A percentile compares a stretch with the other conserved stretches of the same genome.
These are phyloP conservation scores for Chlorella variabilis DNA, from an alignment of 163 green algal species.

Conservation along the genomic window DNA sequence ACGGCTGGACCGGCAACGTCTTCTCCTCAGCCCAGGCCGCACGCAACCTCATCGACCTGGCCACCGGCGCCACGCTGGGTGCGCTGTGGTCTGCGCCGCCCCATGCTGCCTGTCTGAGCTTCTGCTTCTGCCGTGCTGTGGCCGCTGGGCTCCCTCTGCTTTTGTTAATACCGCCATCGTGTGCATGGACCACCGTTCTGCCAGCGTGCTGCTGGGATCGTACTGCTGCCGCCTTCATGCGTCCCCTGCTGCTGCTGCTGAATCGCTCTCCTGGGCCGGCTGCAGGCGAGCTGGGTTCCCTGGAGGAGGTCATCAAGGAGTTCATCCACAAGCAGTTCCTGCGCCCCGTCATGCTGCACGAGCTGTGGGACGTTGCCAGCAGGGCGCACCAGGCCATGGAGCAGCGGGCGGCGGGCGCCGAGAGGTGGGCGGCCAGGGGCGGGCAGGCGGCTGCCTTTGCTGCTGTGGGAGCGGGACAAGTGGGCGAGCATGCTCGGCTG, in stretches of 20 bases:
- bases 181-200: too few species aligned
- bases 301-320: slow-evolving; percentile 76
- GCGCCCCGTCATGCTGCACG: slow-evolving; percentile 45
- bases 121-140: too few species aligned
- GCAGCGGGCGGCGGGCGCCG: not conserved
- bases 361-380: slow-evolving; percentile 45
- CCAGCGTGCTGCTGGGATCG: too few species aligned
- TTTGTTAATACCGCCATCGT: too few species aligned
- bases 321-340: slow-evolving; percentile 52
- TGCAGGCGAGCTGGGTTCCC: slow-evolving; percentile 73
- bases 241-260: too few species aligned
- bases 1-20: slow-evolving; percentile 44
- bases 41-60: slow-evolving; percentile 66
- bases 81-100: slow-evolving; percentile 27
- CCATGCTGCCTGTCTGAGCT: too few species aligned
- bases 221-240: too few species aligned
- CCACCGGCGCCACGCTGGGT: slow-evolving; percentile 67
- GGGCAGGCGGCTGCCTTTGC: not conserved
- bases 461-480: too few species aligned
- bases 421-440: not conserved
- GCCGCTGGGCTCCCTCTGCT: too few species aligned
- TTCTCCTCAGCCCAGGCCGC: slow-evolving; percentile 52
- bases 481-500: too few species aligned
- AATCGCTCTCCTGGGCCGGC: too few species aligned
- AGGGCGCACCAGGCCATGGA: slow-evolving; percentile 5